These are phyloP conservation scores for Herpetomonas tarakana DNA, from an alignment of 208 protist species.

Conservation along the genomic window DNA sequence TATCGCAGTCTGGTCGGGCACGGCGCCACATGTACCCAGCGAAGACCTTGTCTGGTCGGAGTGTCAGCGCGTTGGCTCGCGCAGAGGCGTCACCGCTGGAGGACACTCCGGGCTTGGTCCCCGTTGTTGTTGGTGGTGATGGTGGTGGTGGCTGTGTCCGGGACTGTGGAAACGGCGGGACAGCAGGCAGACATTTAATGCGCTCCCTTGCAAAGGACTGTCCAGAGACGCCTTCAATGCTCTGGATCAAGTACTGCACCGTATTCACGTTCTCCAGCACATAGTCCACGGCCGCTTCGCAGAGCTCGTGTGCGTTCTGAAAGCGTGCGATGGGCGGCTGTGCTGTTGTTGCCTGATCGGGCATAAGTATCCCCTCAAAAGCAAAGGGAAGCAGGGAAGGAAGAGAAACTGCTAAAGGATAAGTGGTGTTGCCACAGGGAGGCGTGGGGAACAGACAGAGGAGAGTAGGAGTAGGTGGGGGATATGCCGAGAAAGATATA, in stretches of 20 bases:
- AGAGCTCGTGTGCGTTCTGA: constrained; percentile 45
- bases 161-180: neutral
- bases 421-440: no score
- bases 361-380: no score
- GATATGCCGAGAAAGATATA: no score
- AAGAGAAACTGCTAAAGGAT: no score
- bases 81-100: neutral
- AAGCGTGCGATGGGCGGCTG: constrained; percentile 1
- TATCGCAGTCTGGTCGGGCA: constrained; percentile 43
- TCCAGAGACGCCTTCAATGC: constrained; percentile 64
- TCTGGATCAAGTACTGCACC: constrained; percentile 78
- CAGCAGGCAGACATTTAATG: constrained; percentile 67
- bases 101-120: neutral
- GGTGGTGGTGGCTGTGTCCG: no score
- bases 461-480: no score
- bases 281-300: constrained; percentile 65
- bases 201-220: constrained; percentile 52
- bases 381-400: no score
- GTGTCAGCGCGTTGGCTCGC: neutral
- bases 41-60: constrained; percentile 14
- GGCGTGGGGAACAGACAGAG: no score
- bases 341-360: no score
- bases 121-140: no score
- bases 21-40: constrained; percentile 84
- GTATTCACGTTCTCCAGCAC: constrained; percentile 77